These are phyloP conservation scores for Rubroboletus satanas DNA, from an alignment of 768 basidiomycete species.

Conservation along the genomic window DNA sequence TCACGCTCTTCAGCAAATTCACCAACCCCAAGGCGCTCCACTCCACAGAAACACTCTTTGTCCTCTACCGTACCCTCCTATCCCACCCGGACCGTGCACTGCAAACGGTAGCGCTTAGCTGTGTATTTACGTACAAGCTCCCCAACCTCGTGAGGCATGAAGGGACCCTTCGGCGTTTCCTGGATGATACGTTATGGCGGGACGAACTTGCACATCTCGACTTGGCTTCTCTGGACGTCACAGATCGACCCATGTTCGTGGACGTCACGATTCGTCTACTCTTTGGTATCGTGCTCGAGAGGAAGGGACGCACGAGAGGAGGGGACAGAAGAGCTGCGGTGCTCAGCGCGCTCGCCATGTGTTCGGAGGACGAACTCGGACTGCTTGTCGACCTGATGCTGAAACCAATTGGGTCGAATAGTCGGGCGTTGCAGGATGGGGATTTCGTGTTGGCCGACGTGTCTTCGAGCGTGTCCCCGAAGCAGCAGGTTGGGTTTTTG, in stretches of 20 bases:
- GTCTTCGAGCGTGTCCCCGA: conserved; percentile 39
- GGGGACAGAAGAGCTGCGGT: conserved; percentile 71
- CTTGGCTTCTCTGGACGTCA: conserved; percentile 51
- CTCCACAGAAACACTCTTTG: conserved; percentile 58
- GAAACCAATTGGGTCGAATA: conserved; percentile 51
- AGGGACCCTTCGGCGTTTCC: conserved; percentile 61
- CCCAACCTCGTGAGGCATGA: conserved; percentile 51
- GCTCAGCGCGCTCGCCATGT: conserved; percentile 64
- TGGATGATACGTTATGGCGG: conserved; percentile 87
- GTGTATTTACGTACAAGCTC: conserved; percentile 79
- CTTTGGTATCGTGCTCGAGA: conserved; percentile 86
- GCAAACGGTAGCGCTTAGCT: conserved; percentile 71
- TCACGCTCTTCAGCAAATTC: conserved; percentile 86
- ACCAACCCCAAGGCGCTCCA: conserved; percentile 88
- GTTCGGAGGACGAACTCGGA: conserved; percentile 67
- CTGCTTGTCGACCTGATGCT: conserved; percentile 88
- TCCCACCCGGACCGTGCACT: conserved; percentile 80
- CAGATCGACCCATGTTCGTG: conserved; percentile 63
- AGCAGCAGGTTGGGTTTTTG: conserved; percentile 82
- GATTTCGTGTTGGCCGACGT: conserved; percentile 31
- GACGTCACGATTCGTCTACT: conserved; percentile 70
- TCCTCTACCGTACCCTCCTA: conserved; percentile 68
- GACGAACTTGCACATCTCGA: conserved; percentile 78
- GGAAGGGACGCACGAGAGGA: conserved; percentile 62
- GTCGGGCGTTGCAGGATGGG: conserved; percentile 20